Evolutionary conservation across 1,139 yeast species (phyloP), one percentile per base, ranked within the genome.

Genomic region (Hemisphaericaspora xylanilytica): DNA sequence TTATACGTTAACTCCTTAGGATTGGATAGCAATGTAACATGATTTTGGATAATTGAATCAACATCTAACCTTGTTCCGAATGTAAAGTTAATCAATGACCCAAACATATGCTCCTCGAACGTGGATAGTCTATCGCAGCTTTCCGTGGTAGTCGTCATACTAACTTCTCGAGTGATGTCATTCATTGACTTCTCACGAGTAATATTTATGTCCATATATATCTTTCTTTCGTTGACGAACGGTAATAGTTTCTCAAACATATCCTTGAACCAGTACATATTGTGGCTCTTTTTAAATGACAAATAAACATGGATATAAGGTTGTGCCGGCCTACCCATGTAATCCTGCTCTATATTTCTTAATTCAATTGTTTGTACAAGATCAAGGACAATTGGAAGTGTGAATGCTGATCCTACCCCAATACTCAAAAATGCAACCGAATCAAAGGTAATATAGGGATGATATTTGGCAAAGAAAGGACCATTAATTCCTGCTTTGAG

Each of bases 361-460:
- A 32, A 24, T 32, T 48, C 45, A 15, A 58, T 49, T 9, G 61
- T 51, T 27, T 58, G 51, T 14, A 72, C 50, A 31, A 72, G 53
- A 35, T 66, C 69, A 24, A 72, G 53, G 15, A 74, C 71, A 2
- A 72, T 63, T 2, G 79, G 78, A 40, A 73, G 61, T 0, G 67
- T 59, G 49, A 70, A 73, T 0, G 78, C 63, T 2, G 67, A 70
- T 1, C 80, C 79, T 1, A 71, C 63, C 1, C 77, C 79, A 5
- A 74, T 73, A 16, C 67, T 61, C 25, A 73, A 47, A 39, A 74
- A 68, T 6, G 67, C 38, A n/a, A 58, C 58, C 4, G 65, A 48
- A 38, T 74, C 77, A 45, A 73, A 73, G 1, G 65, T 56, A 11
- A 63, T 54, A 26, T 73, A 59, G 0, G 74, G 72, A 43, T 69